phyloP scores from a whole-genome alignment of 2,329 filamentous ascomycete species.

The Pseudocercospora pini-densiflorae region DNA sequence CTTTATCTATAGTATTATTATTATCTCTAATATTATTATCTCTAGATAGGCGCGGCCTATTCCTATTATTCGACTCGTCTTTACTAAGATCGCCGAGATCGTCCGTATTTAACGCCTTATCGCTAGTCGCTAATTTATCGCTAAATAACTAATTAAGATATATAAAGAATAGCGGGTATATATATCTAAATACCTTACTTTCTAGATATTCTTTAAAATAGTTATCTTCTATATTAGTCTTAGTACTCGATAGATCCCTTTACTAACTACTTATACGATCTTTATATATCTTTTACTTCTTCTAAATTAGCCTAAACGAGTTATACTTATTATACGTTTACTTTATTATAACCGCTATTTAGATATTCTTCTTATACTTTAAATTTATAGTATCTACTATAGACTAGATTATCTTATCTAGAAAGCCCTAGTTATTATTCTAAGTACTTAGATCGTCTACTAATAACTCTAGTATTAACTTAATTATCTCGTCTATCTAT shows the following conservation, averaged over 20 bases:
- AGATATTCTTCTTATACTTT: background rate
- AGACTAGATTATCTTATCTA: background rate
- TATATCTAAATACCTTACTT: background rate
- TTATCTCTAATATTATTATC: background rate
- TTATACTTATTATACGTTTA: background rate
- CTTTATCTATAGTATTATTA: background rate
- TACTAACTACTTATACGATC: background rate
- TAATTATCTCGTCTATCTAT: background rate
- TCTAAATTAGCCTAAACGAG: background rate
- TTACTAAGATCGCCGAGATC: background rate
- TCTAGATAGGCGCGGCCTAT: background rate
- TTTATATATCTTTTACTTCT: background rate
- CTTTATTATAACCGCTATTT: background rate
- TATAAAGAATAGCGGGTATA: background rate
- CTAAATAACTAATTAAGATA: background rate
- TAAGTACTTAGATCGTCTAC: background rate
- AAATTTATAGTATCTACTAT: background rate
- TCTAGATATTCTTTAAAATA: background rate
- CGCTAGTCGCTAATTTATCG: background rate
- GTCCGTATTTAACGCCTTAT: background rate
- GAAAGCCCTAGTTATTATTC: slow-evolving; percentile 2
- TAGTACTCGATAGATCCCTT: background rate
- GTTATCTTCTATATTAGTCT: background rate
- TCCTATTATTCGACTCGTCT: background rate
- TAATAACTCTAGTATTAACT: background rate